Evolutionary conservation across 2,329 filamentous ascomycete species (phyloP).

Genomic region (Diaporthe aspalathi): DNA sequence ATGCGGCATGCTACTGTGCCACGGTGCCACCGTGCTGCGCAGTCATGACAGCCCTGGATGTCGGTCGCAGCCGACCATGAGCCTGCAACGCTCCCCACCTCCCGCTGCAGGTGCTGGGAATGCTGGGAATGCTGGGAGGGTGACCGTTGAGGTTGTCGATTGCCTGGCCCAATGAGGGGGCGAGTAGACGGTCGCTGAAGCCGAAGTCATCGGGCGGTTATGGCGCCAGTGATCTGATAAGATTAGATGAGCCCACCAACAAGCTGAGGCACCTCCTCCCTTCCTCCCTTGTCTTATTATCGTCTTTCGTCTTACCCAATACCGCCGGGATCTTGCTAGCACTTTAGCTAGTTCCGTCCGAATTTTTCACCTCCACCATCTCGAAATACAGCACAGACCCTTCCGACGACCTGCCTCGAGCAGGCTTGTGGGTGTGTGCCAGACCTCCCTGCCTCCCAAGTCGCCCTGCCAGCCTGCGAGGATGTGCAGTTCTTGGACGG

Average conservation of each 20-base stretch:
- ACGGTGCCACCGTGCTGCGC: not conserved
- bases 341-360: too few relatives aligned
- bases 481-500: conserved; percentile 1
- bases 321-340: not conserved
- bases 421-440: too few relatives aligned
- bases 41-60: not conserved
- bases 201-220: too few relatives aligned
- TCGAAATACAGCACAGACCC: too few relatives aligned
- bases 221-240: conserved; percentile 32
- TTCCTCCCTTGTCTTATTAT: too few relatives aligned
- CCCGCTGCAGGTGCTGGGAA: conserved; percentile 18
- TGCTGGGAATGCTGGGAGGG: too few relatives aligned
- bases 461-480: not conserved
- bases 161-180: conserved; percentile 12
- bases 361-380: too few relatives aligned
- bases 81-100: conserved; percentile 25
- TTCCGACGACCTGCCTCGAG: too few relatives aligned
- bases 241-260: conserved; percentile 25
- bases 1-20: not conserved
- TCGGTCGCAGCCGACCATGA: not conserved
- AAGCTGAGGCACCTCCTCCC: not conserved
- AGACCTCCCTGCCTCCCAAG: not conserved
- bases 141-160: not conserved
- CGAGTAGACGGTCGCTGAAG: not conserved
- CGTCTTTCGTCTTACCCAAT: not conserved